These are phyloP conservation scores for Amesomyces nigricolor DNA, from an alignment of 2,329 filamentous ascomycete species.

Conservation along the genomic window DNA sequence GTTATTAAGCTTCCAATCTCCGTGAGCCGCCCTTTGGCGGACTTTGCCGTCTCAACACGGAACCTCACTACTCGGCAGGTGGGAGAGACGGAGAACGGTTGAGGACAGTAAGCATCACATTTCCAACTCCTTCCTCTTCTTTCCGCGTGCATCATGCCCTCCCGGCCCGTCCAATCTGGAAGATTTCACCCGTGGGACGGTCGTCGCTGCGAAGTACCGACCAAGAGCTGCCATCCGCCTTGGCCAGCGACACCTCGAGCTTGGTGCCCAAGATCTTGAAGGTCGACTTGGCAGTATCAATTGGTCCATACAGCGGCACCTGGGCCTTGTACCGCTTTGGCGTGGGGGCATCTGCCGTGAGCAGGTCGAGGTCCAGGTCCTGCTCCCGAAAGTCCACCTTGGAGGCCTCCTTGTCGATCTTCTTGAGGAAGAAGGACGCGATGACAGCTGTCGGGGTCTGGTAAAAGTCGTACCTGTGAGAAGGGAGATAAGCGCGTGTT, in stretches of 20 bases:
- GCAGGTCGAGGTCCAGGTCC: slow-evolving; percentile 69
- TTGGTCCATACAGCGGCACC: slow-evolving; percentile 69
- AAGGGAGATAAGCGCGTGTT: slow-evolving; percentile 9
- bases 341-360: slow-evolving; percentile 65
- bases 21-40: slow-evolving; percentile 16
- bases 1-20: slow-evolving; percentile 10
- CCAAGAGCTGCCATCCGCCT: slow-evolving; percentile 74
- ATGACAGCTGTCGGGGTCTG: slow-evolving; percentile 83
- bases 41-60: not conserved
- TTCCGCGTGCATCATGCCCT: slow-evolving; percentile 24
- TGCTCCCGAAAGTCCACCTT: slow-evolving; percentile 62
- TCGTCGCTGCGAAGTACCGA: slow-evolving; percentile 79
- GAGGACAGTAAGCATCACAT: slow-evolving; percentile 2
- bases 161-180: slow-evolving; percentile 81
- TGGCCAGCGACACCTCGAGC: slow-evolving; percentile 69
- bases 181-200: slow-evolving; percentile 62
- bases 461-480: slow-evolving; percentile 77
- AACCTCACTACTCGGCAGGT: not conserved
- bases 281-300: slow-evolving; percentile 68
- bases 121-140: slow-evolving; percentile 8
- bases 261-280: slow-evolving; percentile 86
- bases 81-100: not conserved
- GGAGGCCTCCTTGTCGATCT: slow-evolving; percentile 79
- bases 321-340: slow-evolving; percentile 71
- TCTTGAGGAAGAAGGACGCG: slow-evolving; percentile 91